Percentiles rank a stretch among this genome's conserved stretches.
Conservation (phyloP, 2,329 filamentous ascomycete species). For the Fusarium miscanthi region DNA sequence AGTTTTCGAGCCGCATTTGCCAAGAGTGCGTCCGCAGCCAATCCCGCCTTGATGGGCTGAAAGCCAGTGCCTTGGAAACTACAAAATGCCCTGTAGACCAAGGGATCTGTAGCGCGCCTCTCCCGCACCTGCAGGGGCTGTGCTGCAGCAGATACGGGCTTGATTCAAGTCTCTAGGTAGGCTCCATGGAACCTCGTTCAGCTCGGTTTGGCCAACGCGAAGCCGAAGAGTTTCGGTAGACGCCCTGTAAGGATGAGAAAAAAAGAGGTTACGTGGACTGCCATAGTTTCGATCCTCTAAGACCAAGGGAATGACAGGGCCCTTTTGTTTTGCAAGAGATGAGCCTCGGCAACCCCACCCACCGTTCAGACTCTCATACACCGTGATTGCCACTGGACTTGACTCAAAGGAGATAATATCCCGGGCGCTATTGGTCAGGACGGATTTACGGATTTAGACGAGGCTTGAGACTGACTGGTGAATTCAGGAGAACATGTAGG, state of each 20-base stretch:
- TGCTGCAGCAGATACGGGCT: not conserved
- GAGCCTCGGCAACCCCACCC: conserved; percentile 30
- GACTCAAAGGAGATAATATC: conserved; percentile 34
- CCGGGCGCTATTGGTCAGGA: conserved; percentile 17
- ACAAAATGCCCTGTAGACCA: not conserved
- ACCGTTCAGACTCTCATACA: conserved; percentile 1
- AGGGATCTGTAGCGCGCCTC: conserved; percentile 27
- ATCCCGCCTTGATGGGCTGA: conserved; percentile 25
- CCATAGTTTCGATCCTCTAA: conserved; percentile 31
- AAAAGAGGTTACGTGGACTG: not conserved
- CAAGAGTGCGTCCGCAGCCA: conserved; percentile 29
- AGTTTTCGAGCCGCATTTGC: conserved; percentile 39
- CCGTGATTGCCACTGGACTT: conserved; percentile 19
- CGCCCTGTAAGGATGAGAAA: not conserved
- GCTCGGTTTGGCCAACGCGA: conserved; percentile 14
- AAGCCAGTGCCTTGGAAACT: conserved; percentile 28
- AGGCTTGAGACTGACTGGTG: conserved; percentile 5
- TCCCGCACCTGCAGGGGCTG: conserved; percentile 17
- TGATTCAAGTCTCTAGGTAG: not conserved
- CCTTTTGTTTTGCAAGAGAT: not conserved
- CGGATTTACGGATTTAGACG: conserved; percentile 28
- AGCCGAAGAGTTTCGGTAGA: conserved; percentile 38
- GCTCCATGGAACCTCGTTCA: not conserved
- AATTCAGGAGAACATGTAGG: not conserved
- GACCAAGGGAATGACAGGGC: conserved; percentile 33